phyloP scores from a whole-genome alignment of 2,329 filamentous ascomycete genomes.

The Moelleriella libera region DNA sequence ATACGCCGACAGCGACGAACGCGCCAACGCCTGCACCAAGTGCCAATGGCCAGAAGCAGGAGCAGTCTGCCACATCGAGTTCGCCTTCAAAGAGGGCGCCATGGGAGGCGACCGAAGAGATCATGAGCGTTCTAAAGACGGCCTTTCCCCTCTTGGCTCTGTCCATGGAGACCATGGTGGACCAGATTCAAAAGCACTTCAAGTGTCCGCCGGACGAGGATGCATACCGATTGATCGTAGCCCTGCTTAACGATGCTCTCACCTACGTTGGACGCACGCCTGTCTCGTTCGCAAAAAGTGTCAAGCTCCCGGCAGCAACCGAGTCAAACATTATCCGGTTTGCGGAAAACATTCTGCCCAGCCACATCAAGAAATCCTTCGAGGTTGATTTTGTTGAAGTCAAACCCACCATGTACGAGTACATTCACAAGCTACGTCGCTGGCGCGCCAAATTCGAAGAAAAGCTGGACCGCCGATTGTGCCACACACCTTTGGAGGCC shows the following conservation, averaged over 20 bases:
- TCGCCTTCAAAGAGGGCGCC: slow-evolving; percentile 59
- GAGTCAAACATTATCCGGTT: slow-evolving; percentile 96
- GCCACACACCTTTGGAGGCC: slow-evolving; percentile 61
- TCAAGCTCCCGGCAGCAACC: slow-evolving; percentile 78
- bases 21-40: slow-evolving; percentile 9
- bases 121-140: slow-evolving; percentile 90
- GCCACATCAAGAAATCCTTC: slow-evolving; percentile 91
- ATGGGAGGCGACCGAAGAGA: slow-evolving; percentile 94
- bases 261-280: slow-evolving; percentile 86
- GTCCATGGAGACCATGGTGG: slow-evolving; percentile 99
- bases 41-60: slow-evolving; percentile 9
- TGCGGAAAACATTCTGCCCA: slow-evolving; percentile 86
- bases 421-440: slow-evolving; percentile 88
- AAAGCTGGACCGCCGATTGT: slow-evolving; percentile 75
- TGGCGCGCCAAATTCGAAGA: slow-evolving; percentile 99
- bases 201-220: slow-evolving; percentile 98
- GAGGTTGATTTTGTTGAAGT: slow-evolving; percentile 92
- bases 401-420: slow-evolving; percentile 96
- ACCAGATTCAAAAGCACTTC: slow-evolving; percentile 98
- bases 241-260: slow-evolving; percentile 85
- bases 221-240: slow-evolving; percentile 94
- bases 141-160: slow-evolving; percentile 89
- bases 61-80: slow-evolving; percentile 5
- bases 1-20: slow-evolving; percentile 12
- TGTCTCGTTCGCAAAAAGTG: slow-evolving; percentile 73